A percentile compares a stretch with the other conserved stretches of the same genome.
Evolutionary conservation across 2,329 filamentous ascomycete genomes (phyloP).

Genomic region (Coniella vitis): DNA sequence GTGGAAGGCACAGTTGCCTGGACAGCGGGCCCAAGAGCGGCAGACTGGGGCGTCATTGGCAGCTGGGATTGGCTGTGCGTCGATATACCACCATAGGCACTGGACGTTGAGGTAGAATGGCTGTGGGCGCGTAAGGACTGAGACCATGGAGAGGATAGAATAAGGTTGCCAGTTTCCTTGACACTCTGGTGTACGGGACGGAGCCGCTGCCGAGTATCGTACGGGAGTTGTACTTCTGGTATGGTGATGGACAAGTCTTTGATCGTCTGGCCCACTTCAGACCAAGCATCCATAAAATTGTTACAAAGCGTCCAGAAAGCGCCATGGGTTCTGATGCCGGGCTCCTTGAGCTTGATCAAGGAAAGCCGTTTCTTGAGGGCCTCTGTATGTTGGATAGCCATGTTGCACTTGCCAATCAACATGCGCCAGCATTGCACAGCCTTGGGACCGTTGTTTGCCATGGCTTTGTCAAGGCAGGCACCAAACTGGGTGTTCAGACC

Average conservation of each 20-base stretch:
- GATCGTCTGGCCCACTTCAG: conserved; percentile 55
- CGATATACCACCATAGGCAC: conserved; percentile 22
- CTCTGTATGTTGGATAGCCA: conserved; percentile 67
- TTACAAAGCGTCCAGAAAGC: conserved; percentile 67
- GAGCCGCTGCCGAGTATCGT: conserved; percentile 67
- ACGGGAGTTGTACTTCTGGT: conserved; percentile 46
- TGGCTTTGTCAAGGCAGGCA: conserved; percentile 55
- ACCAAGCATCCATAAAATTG: conserved; percentile 64
- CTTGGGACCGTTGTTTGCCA: conserved; percentile 50
- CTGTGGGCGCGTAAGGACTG: conserved; percentile 30
- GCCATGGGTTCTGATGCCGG: conserved; percentile 59
- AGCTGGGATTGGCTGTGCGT: conserved; percentile 30
- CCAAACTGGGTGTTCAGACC: conserved; percentile 61
- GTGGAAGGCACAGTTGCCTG: conserved; percentile 81
- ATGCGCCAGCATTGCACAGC: conserved; percentile 60
- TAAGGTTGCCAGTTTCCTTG: conserved; percentile 71
- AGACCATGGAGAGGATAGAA: conserved; percentile 54
- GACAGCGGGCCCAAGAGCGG: conserved; percentile 80
- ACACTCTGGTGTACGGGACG: conserved; percentile 76
- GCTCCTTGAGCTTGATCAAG: conserved; percentile 78
- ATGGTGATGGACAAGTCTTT: conserved; percentile 37
- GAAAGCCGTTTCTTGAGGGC: conserved; percentile 66
- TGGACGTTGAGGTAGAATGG: conserved; percentile 28
- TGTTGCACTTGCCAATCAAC: conserved; percentile 64
- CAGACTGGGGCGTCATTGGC: conserved; percentile 83